phyloP scores from a whole-genome alignment of 805 yeast genomes.

The Starmera pachycereana region DNA sequence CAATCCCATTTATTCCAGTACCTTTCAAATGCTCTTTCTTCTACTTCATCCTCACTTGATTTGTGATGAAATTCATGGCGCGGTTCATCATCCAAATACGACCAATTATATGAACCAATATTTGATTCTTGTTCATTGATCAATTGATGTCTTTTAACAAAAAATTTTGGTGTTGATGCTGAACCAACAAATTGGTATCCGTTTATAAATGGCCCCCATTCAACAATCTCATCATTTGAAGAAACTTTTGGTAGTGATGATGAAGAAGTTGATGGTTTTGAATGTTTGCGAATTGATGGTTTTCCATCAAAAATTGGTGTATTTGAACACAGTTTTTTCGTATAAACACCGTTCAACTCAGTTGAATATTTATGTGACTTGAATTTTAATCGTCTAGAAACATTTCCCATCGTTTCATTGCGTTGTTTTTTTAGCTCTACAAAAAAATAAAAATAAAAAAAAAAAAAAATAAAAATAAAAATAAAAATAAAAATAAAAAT shows the following conservation, averaged over 20 bases:
- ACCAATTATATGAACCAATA: conserved; percentile 10
- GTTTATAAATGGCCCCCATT: conserved; percentile 20
- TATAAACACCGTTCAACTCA: too few relatives aligned
- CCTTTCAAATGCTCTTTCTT: conserved; percentile 3
- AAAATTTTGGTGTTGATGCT: not conserved
- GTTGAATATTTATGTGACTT: too few relatives aligned
- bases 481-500: too few relatives aligned
- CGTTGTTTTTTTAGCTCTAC: too few relatives aligned
- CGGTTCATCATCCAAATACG: conserved; percentile 6
- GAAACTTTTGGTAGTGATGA: not conserved
- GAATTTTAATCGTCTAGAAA: too few relatives aligned
- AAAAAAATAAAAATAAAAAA: too few relatives aligned
- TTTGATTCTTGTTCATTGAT: not conserved
- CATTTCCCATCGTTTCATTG: too few relatives aligned
- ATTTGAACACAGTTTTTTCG: too few relatives aligned
- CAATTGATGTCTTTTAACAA: not conserved
- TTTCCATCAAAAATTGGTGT: not conserved
- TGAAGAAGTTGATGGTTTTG: not conserved
- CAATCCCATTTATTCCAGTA: conserved; percentile 22
- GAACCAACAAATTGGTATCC: conserved; percentile 16
- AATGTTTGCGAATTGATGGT: not conserved
- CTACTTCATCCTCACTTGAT: too few relatives aligned
- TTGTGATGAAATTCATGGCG: conserved; percentile 4
- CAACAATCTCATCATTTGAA: conserved; percentile 1
- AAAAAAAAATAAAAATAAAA: too few relatives aligned